Conservation (phyloP, 2,329 filamentous ascomycete species). For the Huntiella abstrusa region DNA sequence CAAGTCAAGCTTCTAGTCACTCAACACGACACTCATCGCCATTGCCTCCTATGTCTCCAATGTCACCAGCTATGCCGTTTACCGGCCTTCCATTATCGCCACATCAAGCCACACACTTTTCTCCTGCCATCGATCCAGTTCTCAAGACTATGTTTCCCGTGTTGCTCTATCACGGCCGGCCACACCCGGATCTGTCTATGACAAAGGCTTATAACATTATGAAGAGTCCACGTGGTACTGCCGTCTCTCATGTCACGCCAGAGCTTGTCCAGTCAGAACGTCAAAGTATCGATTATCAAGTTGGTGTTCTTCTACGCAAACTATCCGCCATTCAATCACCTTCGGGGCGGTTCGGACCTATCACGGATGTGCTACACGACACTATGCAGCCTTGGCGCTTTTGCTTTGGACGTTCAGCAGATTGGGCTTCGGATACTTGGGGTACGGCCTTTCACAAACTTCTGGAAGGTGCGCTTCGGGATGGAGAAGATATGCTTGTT, state of each 20-base stretch:
- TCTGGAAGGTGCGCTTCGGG: conserved; percentile 35
- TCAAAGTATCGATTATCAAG: conserved; percentile 25
- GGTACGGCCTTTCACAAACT: conserved; percentile 35
- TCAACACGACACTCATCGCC: background rate
- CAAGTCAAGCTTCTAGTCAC: background rate
- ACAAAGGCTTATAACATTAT: conserved; percentile 26
- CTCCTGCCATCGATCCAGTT: conserved; percentile 4
- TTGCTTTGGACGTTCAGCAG: conserved; percentile 4
- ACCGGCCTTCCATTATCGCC: background rate
- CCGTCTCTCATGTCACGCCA: conserved; percentile 20
- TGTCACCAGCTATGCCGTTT: background rate
- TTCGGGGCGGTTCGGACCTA: conserved; percentile 28
- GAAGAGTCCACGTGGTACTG: conserved; percentile 19
- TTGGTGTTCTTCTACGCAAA: conserved; percentile 25
- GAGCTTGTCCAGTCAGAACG: conserved; percentile 21
- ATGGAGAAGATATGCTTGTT: conserved; percentile 41
- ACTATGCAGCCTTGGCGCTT: conserved; percentile 2
- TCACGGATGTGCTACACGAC: conserved; percentile 13
- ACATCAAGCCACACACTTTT: background rate
- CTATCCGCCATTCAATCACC: conserved; percentile 27
- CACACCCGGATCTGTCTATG: conserved; percentile 2
- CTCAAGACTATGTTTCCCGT: conserved; percentile 10
- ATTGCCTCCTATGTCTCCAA: background rate
- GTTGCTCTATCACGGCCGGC: conserved; percentile 7
- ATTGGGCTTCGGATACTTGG: conserved; percentile 25